A percentile compares a stretch with the other conserved stretches of the same genome.
These are phyloP conservation scores for Ceratobasidium sp. DNA, from an alignment of 1,284 basidiomycete genomes.

Conservation along the genomic window DNA sequence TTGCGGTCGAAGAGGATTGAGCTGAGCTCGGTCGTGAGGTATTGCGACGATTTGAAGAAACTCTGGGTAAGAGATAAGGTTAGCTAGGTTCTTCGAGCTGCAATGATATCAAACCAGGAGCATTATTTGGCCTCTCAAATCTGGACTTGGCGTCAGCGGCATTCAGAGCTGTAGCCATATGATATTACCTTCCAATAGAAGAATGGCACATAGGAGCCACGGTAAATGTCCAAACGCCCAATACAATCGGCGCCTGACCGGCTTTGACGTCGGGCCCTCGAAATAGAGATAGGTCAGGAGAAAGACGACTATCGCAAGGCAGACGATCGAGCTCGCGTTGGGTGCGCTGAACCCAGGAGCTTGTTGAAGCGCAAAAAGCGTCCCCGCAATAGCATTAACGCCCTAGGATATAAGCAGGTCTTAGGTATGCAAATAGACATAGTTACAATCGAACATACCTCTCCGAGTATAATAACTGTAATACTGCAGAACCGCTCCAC, in stretches of 20 bases:
- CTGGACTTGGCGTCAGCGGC: no score
- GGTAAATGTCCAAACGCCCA: slow-evolving; percentile 31
- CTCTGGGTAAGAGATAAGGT: no score
- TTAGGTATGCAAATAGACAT: not conserved
- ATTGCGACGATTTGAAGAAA: no score
- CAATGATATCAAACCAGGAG: no score
- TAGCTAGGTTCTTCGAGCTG: no score
- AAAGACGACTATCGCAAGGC: slow-evolving; percentile 10
- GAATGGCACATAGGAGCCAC: slow-evolving; percentile 7
- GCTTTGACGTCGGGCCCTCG: slow-evolving; percentile 21
- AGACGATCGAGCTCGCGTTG: not conserved
- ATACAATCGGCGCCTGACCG: not conserved
- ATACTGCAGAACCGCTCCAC: slow-evolving; percentile 7
- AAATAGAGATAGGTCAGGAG: slow-evolving; percentile 34
- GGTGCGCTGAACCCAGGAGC: slow-evolving; percentile 20
- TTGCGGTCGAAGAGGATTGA: no score
- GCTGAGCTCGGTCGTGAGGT: no score
- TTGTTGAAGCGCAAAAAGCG: slow-evolving; percentile 18
- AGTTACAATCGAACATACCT: not conserved
- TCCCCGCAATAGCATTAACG: slow-evolving; percentile 40
- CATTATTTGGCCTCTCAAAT: no score
- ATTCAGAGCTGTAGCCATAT: no score
- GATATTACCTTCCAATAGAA: slow-evolving; percentile 23
- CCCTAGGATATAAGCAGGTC: slow-evolving; percentile 14
- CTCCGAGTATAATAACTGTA: slow-evolving; percentile 34